A percentile compares a stretch with the other conserved stretches of the same genome.
Conservation (phyloP, 352 stramenopile genomes). For the Aphanomyces stellatus region DNA sequence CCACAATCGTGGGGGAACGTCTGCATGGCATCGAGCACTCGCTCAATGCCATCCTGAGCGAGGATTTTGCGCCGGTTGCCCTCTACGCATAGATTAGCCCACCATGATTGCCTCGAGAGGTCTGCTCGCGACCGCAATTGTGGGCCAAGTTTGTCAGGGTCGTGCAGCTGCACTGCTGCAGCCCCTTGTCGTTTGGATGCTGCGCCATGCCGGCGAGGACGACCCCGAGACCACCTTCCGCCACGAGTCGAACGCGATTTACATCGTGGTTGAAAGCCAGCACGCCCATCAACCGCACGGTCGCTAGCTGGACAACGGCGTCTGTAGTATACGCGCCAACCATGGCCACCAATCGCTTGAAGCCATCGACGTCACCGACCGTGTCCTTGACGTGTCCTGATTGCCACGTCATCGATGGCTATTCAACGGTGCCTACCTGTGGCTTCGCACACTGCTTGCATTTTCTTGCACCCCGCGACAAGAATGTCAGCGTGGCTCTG, state of each 20-base stretch:
- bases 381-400: slow-evolving; percentile 51
- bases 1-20: slow-evolving; percentile 49
- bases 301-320: slow-evolving; percentile 63
- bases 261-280: slow-evolving; percentile 61
- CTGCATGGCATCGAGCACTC: slow-evolving; percentile 79
- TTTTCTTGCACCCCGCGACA: background rate
- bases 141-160: slow-evolving; percentile 82
- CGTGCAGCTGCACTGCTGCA: slow-evolving; percentile 68
- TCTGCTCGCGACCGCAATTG: slow-evolving; percentile 48
- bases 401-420: slow-evolving; percentile 26
- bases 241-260: slow-evolving; percentile 65
- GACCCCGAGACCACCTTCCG: slow-evolving; percentile 48
- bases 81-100: slow-evolving; percentile 40
- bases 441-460: slow-evolving; percentile 1
- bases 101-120: slow-evolving; percentile 12
- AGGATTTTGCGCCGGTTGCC: slow-evolving; percentile 74
- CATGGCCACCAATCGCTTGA: slow-evolving; percentile 47
- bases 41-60: slow-evolving; percentile 60
- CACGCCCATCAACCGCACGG: slow-evolving; percentile 67
- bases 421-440: background rate
- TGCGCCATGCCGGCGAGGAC: slow-evolving; percentile 54
- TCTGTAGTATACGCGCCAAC: slow-evolving; percentile 50
- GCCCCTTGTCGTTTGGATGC: slow-evolving; percentile 39
- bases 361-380: slow-evolving; percentile 51
- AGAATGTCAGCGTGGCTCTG: background rate